Evolutionary conservation across 1,284 basidiomycete genomes (phyloP), one percentile per base, ranked within the genome.

Genomic region (Mycena sp.): DNA sequence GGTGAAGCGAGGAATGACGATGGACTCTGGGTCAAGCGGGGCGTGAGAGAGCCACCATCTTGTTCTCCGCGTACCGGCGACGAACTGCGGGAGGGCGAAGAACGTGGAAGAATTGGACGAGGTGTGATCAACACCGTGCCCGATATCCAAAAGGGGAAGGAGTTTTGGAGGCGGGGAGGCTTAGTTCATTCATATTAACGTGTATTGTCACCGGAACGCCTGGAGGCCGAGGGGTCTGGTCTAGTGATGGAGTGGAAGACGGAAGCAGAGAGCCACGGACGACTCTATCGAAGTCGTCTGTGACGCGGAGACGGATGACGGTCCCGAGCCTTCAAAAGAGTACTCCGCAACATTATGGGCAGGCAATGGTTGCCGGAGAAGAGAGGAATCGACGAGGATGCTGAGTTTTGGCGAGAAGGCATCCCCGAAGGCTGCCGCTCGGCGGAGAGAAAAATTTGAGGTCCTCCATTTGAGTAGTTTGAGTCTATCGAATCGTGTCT

Each of bases 101-200:
- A 45, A 23, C 7, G 17, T 70, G 59, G 43, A 51, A 68, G 55
- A 57, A n/a, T 49, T 52, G 74, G 67, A 45, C 83, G 82, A 23
- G 89, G 81, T 4, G 80, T 81, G 30, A 93, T 75, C 6, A 92
- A 75, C 40, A 93, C 80, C 3, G 82, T 87, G 4, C 91, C 91
- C 4, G 82, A 80, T 40, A 93, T 84, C 14, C 77, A 83, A 72
- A 93, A 90, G 3, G 82, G 83, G 70, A 93, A 87, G 6, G 80
- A 11, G 53, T 65, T 73, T 86, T 87, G 73, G 86, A 88, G 29
- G 83, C 76, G 3, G 89, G 85, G 2, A 86, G 83, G n/a, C 86
- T 77, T 16, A 93, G 78, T 44, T 92, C 89, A 70, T 91, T 91
- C 81, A 93, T 90, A 70, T 93, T 91, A 58, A 93, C 70, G 71